Percentiles rank a stretch among this genome's conserved stretches.
phyloP scores from a whole-genome alignment of 225 moss, liverwort and hornwort species.

The Polytrichum formosum region DNA sequence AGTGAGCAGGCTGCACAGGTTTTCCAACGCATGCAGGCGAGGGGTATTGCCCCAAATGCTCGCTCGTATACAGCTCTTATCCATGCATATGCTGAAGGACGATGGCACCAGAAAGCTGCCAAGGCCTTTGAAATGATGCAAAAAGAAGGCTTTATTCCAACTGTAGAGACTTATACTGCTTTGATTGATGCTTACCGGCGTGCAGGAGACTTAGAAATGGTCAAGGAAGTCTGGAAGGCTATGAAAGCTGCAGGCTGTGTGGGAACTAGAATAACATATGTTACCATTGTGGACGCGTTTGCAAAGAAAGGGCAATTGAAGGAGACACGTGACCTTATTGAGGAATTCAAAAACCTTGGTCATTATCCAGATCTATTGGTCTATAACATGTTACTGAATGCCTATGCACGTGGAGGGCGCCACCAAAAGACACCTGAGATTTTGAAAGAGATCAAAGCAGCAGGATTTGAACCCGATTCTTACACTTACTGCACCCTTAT shows the following conservation, averaged over 20 bases:
- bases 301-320: constrained; percentile 74
- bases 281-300: constrained; percentile 79
- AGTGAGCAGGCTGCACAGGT: constrained; percentile 69
- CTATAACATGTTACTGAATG: constrained; percentile 91
- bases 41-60: constrained; percentile 58
- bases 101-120: constrained; percentile 91
- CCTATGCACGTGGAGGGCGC: constrained; percentile 74
- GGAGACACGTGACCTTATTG: constrained; percentile 80
- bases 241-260: constrained; percentile 69
- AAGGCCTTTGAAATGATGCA: constrained; percentile 70
- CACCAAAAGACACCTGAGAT: constrained; percentile 55
- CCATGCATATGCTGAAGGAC: constrained; percentile 71
- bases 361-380: constrained; percentile 68
- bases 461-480: constrained; percentile 67
- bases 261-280: constrained; percentile 69
- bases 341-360: constrained; percentile 65
- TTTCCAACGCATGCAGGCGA: constrained; percentile 67
- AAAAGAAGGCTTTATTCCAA: constrained; percentile 62
- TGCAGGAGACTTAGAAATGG: constrained; percentile 65
- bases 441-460: constrained; percentile 59
- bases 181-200: constrained; percentile 74
- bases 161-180: constrained; percentile 85
- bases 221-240: constrained; percentile 58
- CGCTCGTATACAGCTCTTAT: constrained; percentile 80
- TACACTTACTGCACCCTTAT: constrained; percentile 88